These are phyloP conservation scores for Geotrichum bryndzae DNA, from an alignment of 1,139 yeast species.

Conservation along the genomic window DNA sequence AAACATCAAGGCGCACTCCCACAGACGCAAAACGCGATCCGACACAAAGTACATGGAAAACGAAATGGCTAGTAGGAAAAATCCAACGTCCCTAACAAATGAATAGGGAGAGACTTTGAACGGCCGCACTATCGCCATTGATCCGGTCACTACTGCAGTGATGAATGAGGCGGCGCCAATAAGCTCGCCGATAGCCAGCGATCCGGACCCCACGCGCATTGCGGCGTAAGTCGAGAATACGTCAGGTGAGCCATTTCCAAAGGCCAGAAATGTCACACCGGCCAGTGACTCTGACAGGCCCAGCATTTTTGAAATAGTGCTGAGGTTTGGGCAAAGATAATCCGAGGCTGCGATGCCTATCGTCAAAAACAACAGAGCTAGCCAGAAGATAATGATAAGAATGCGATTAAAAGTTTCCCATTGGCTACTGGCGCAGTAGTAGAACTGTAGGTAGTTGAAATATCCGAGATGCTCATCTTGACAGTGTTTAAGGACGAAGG, in stretches of 20 bases:
- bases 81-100: conserved; percentile 51
- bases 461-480: conserved; percentile 28
- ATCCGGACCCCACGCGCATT: conserved; percentile 57
- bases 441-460: conserved; percentile 32
- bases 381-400: conserved; percentile 25
- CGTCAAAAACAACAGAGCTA: conserved; percentile 47
- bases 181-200: conserved; percentile 81
- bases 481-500: conserved; percentile 31
- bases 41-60: conserved; percentile 41
- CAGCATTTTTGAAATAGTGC: conserved; percentile 52
- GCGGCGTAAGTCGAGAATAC: conserved; percentile 80
- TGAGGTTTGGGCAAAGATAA: conserved; percentile 67
- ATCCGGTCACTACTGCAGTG: conserved; percentile 68
- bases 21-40: conserved; percentile 42
- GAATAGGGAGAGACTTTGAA: conserved; percentile 48
- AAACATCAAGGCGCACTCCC: conserved; percentile 47
- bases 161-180: conserved; percentile 80
- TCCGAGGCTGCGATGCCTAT: conserved; percentile 73
- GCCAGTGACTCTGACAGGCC: conserved; percentile 71
- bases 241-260: conserved; percentile 93
- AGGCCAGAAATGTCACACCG: conserved; percentile 80
- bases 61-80: conserved; percentile 45
- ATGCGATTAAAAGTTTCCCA: conserved; percentile 15
- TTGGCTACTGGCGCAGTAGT: conserved; percentile 29
- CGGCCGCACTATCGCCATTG: conserved; percentile 63